Conservation (phyloP, 306 rosid species). For the Sicyos edulis region DNA sequence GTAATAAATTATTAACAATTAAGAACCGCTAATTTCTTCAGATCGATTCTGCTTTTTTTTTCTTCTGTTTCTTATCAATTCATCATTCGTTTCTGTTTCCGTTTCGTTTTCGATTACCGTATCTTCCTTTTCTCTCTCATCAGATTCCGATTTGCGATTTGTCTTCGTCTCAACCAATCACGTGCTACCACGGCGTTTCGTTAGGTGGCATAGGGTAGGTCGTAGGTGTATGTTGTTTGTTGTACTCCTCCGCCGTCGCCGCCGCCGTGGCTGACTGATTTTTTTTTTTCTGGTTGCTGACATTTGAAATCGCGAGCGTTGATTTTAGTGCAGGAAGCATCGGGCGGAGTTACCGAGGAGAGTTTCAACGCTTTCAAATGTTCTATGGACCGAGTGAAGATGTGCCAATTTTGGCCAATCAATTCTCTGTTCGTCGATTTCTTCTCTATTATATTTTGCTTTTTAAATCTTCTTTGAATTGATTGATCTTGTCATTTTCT, state of each 20-base stretch:
- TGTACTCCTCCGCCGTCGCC: background rate
- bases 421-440: constrained; percentile 65
- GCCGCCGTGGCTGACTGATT: background rate
- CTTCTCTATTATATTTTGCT: too few species aligned
- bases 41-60: background rate
- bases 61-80: background rate
- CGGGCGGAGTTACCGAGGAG: constrained; percentile 76
- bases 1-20: background rate
- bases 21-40: background rate
- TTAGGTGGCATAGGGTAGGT: constrained; percentile 22
- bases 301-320: background rate
- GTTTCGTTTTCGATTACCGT: background rate
- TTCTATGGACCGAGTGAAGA: constrained; percentile 61
- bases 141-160: constrained; percentile 8
- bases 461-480: constrained; percentile 12
- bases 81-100: background rate
- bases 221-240: too few species aligned
- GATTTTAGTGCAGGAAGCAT: constrained; percentile 73
- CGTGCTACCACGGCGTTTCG: constrained; percentile 15
- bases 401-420: constrained; percentile 80
- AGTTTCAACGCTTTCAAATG: constrained; percentile 88
- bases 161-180: background rate
- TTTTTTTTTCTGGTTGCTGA: background rate
- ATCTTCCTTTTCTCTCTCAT: background rate
- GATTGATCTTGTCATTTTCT: background rate